Percentiles rank a stretch among this genome's conserved stretches.
Evolutionary conservation across 108 stramenopile genomes (phyloP).

Genomic region (Pseudonitzschia pungens): DNA sequence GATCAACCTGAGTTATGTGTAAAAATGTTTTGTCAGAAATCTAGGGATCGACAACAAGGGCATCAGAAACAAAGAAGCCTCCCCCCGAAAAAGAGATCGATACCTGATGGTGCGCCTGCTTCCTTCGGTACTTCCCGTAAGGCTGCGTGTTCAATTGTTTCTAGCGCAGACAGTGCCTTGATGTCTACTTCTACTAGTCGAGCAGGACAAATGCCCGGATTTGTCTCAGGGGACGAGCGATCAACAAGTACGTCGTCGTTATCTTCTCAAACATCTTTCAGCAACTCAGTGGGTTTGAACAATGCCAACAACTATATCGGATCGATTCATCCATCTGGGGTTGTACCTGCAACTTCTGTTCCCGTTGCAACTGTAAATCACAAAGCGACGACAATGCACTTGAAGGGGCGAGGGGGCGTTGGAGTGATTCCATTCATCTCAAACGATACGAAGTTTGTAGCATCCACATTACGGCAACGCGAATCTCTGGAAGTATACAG

Average conservation of each 20-base stretch:
- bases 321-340: background rate
- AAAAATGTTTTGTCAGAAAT: slow-evolving; percentile 76
- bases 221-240: slow-evolving; percentile 10
- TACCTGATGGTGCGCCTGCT: background rate
- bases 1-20: slow-evolving; percentile 66
- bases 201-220: background rate
- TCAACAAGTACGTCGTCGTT: slow-evolving; percentile 8
- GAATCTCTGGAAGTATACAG: slow-evolving; percentile 34
- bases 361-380: background rate
- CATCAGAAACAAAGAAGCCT: slow-evolving; percentile 15
- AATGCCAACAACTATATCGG: background rate
- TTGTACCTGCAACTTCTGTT: background rate
- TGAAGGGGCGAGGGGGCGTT: background rate
- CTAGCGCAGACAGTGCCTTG: background rate
- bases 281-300: background rate
- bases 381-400: background rate
- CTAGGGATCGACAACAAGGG: slow-evolving; percentile 36
- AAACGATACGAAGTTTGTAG: slow-evolving; percentile 38
- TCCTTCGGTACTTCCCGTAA: background rate
- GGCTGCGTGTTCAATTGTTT: background rate
- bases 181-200: background rate
- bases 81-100: slow-evolving; percentile 21
- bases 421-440: slow-evolving; percentile 35
- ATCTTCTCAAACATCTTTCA: slow-evolving; percentile 4
- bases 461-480: slow-evolving; percentile 24